Evolutionary conservation across 768 basidiomycete species (phyloP).

Genomic region (Hysterangium stoloniferum): DNA sequence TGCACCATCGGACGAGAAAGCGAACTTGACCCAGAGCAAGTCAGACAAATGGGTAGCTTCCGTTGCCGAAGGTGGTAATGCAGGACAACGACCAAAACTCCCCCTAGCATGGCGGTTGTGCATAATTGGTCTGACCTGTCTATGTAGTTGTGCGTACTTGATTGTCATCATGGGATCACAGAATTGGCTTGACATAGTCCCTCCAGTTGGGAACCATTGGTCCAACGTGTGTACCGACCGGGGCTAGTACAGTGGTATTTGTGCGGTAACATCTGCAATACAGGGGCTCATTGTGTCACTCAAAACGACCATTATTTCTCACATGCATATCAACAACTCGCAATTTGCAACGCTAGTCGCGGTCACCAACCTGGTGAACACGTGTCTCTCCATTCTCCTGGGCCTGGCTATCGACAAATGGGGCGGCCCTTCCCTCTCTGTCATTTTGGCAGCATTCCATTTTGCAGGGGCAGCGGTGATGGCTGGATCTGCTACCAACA

Average conservation of each 20-base stretch:
- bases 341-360: conserved; percentile 35
- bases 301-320: conserved; percentile 36
- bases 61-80: no score
- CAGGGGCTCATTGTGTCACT: conserved; percentile 34
- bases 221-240: conserved; percentile 27
- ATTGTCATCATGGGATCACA: neutral
- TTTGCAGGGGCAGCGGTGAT: conserved; percentile 29
- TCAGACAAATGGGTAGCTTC: no score
- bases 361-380: conserved; percentile 35
- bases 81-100: conserved; percentile 24
- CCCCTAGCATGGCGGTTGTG: conserved; percentile 29
- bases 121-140: conserved; percentile 31
- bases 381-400: conserved; percentile 33
- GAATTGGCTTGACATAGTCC: neutral
- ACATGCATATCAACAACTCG: conserved; percentile 36
- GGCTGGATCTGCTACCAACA: conserved; percentile 32
- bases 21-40: no score
- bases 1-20: no score
- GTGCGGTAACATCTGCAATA: neutral
- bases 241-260: neutral
- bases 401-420: conserved; percentile 36
- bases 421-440: conserved; percentile 31
- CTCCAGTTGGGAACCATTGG: conserved; percentile 35
- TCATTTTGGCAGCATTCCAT: conserved; percentile 31
- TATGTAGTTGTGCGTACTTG: conserved; percentile 31